Base-by-base conservation (phyloP, 2,329 filamentous ascomycete species). In the Aspergillus aculeatus region DNA sequence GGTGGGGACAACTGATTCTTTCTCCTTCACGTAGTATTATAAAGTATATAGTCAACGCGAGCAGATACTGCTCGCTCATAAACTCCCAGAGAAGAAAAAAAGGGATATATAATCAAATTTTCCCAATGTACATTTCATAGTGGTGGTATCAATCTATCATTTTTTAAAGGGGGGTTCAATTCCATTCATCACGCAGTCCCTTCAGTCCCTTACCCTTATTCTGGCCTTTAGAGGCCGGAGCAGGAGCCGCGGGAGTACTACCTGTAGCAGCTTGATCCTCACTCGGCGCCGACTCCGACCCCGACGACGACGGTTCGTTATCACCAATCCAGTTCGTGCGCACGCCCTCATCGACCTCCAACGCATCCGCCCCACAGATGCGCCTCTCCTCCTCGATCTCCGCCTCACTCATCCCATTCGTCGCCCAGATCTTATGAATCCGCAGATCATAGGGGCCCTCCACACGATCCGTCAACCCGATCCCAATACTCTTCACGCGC, bases 341-440 rank as follows among this genome's bases (percentile, higher is more conserved):
- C 11, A 75, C 72, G 11, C 72, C 74, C 48, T 75, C 71, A 60
- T 77, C 73, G 35, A 75, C 62, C 14, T 71, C 69, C 59, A 78
- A 63, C 9, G 76, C 75, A 66, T 77, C 69, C 1, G 66, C 60
- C 35, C 77, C 76, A 54, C 77, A 79, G 50, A 78, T 77, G 19
- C 68, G 68, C 35, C 68, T 70, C 63, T 78, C 77, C 57, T 78
- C 77, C 41, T 77, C 74, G 52, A 75, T 65, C 56, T 78, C 76
- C 19, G 64, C 72, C 66, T 72, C 75, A 21, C 71, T 73, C 67
- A 75, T 73, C n/a, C 85, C 80, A 72, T 97, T 97, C 0, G 93
- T 96, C 0, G 94, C 93, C 92, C 94, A 99, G 19, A 97, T 86
- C 62, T 86, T 85, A 71, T 93, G 89, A 56, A 99, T 88, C 62